Evolutionary conservation across 495 filamentous ascomycete genomes (phyloP).

Genomic region (Hyaloscypha bicolor): DNA sequence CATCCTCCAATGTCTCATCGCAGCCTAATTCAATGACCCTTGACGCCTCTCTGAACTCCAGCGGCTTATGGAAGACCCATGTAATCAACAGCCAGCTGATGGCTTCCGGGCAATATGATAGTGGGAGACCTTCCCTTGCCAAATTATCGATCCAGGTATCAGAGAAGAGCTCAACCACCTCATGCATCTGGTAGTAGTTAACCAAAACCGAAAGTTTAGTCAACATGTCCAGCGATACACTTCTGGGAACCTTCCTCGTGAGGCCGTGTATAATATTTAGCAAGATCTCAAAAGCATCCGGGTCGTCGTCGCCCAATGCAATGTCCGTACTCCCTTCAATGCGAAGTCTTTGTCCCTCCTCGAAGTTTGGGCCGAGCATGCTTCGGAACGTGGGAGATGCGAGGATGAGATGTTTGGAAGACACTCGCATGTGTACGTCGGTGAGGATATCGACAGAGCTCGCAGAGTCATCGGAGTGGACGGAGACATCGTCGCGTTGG

Average conservation of each 20-base stretch:
- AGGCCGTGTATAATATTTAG: constrained; percentile 51
- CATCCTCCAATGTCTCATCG: constrained; percentile 10
- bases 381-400: constrained; percentile 48
- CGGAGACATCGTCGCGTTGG: neutral
- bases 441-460: constrained; percentile 1
- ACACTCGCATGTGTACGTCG: constrained; percentile 38
- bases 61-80: constrained; percentile 36
- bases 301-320: constrained; percentile 22
- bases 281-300: constrained; percentile 17
- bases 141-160: constrained; percentile 46
- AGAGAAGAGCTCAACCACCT: constrained; percentile 43
- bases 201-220: constrained; percentile 52
- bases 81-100: constrained; percentile 44
- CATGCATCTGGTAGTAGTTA: constrained; percentile 52
- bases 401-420: constrained; percentile 52
- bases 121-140: constrained; percentile 17
- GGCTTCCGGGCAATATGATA: constrained; percentile 33
- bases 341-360: constrained; percentile 24
- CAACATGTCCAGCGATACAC: constrained; percentile 46
- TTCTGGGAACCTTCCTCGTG: constrained; percentile 42
- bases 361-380: constrained; percentile 24
- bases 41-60: constrained; percentile 18
- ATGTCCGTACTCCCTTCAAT: constrained; percentile 17
- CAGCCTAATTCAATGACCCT: constrained; percentile 19
- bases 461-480: neutral